Evolutionary conservation across 257 asterid species (phyloP).

Genomic region (Nicotiana sylvestris): DNA sequence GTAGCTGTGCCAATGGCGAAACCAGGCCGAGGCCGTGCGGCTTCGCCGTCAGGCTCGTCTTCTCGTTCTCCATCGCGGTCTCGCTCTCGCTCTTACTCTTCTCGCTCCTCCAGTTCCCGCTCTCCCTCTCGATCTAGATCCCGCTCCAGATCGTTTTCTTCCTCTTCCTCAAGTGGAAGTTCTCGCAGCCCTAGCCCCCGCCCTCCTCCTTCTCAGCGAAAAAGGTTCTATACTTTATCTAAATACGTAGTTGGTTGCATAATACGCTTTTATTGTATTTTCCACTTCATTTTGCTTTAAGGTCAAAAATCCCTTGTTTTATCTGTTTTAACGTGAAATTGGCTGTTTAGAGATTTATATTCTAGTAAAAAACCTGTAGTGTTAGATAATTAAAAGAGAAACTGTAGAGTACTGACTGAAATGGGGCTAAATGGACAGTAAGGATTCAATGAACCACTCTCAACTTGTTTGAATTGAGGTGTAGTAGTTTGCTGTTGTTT

Average conservation of each 20-base stretch:
- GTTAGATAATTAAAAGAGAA: neutral
- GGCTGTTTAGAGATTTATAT: neutral
- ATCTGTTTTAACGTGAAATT: neutral
- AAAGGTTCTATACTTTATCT: constrained; percentile 22
- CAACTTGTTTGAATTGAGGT: neutral
- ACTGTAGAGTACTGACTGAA: neutral
- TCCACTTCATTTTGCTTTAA: neutral
- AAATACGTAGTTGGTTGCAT: neutral
- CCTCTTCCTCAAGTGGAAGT: constrained; percentile 35
- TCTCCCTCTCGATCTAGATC: constrained; percentile 28
- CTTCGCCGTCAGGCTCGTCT: constrained; percentile 32
- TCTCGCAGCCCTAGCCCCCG: constrained; percentile 39
- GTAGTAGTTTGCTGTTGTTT: neutral
- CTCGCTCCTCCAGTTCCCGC: constrained; percentile 35
- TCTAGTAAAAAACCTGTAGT: neutral
- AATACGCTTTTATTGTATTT: neutral
- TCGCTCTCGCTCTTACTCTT: constrained; percentile 22
- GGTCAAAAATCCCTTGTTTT: neutral
- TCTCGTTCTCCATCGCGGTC: constrained; percentile 26
- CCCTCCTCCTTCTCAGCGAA: constrained; percentile 12
- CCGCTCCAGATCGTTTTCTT: constrained; percentile 33
- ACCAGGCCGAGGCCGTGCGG: constrained; percentile 47
- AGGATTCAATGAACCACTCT: neutral
- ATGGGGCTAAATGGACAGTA: neutral
- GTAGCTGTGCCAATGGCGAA: constrained; percentile 28